Evolutionary conservation across 1,284 basidiomycete genomes (phyloP), one percentile per base, ranked within the genome.

Genomic region (Agroathelia rolfsii): DNA sequence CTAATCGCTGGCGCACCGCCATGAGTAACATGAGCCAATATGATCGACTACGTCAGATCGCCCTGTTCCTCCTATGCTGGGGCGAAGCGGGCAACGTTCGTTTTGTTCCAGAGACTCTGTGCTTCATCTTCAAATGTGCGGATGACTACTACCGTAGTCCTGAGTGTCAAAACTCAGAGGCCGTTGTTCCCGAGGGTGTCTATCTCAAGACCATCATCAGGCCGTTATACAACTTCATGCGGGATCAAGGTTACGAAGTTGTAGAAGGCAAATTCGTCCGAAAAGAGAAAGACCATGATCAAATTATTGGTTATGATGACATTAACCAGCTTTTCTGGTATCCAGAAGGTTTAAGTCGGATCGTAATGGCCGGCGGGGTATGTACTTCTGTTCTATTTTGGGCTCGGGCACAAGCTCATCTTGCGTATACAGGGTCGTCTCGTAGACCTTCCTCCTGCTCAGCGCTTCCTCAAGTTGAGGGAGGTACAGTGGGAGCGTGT

Each of bases 281-380:
- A 41, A 80, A 84, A 54, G 95, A 98, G 66, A 84, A 72, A 55
- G 95, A 98, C 51, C 95, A 98, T 59, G 79, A 93, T 45, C 67
- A 89, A 48, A 89, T 96, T 53, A 95, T 97, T 49, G 94, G 94
- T 16, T 99, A 99, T 55, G 94, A 99, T 57, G 94, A 98, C 53
- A 89, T 99, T 61, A 98, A 99, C 59, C 95, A 98, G 56, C 66
- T 98, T 14, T 99, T 99, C 64, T 99, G 94, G 94, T 99, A 98
- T 56, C 95, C 95, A 5, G 95, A 99, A 58, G 94, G 94, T 34
- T 74, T 99, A 41, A 84, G 87, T 4, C 80, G 88, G 47, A 97
- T 98, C 47, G 73, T 88, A 8, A 69, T 98, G 20, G 72, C 69
- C 33, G 92, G 96, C 58, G 84, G 85, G 50, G 85, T 86, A 47